Conservation (phyloP, 1,139 yeast species). For the Kodamaea alishanica region DNA sequence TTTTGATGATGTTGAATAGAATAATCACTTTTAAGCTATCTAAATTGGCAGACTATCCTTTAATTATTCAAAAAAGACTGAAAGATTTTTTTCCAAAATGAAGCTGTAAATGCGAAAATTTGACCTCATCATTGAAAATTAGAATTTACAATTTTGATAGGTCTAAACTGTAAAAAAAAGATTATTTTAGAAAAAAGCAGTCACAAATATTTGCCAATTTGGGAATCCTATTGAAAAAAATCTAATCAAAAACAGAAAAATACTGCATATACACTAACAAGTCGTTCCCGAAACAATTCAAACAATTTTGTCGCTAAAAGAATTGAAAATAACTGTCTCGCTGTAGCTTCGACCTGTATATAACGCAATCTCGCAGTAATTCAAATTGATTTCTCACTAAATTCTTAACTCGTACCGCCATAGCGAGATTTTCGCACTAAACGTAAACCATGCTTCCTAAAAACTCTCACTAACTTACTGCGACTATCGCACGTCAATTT, state of each 20-base stretch:
- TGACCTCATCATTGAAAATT: neutral
- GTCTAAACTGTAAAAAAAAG: neutral
- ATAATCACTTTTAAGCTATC: slow-evolving; percentile 57
- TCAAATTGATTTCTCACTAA: too few relatives aligned
- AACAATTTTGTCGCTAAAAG: too few relatives aligned
- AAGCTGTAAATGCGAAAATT: neutral
- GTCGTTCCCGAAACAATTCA: too few relatives aligned
- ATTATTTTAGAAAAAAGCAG: slow-evolving; percentile 6
- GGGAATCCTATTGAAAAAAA: neutral
- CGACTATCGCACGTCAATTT: neutral
- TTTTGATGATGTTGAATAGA: slow-evolving; percentile 31
- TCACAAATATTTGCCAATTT: slow-evolving; percentile 1
- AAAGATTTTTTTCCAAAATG: neutral
- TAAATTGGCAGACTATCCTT: slow-evolving; percentile 56
- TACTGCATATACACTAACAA: slow-evolving; percentile 1
- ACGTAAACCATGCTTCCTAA: too few relatives aligned
- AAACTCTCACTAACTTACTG: too few relatives aligned
- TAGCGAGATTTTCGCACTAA: too few relatives aligned
- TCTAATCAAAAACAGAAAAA: too few relatives aligned
- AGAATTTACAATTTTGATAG: slow-evolving; percentile 5
- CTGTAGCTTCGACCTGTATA: too few relatives aligned
- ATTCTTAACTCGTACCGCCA: too few relatives aligned
- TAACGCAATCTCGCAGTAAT: too few relatives aligned
- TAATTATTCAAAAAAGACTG: slow-evolving; percentile 20
- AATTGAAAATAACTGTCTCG: too few relatives aligned